Conservation (phyloP, 371 early-diverging fungal genomes). For the Syncephalastrum racemosum region DNA sequence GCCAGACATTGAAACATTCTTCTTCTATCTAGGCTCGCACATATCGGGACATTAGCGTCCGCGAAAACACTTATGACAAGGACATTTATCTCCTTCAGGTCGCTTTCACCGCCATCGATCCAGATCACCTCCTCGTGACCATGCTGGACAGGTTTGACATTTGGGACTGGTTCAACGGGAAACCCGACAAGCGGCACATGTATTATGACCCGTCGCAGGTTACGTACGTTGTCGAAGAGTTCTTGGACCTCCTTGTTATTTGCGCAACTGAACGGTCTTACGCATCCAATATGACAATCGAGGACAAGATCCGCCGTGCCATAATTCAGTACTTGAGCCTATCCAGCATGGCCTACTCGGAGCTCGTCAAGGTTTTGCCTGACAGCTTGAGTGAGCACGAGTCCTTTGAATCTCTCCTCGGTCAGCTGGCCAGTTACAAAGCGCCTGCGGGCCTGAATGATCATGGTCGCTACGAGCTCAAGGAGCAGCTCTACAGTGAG, state of each 20-base stretch:
- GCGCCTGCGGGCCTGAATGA: constrained; percentile 83
- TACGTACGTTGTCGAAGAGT: constrained; percentile 80
- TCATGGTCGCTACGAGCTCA: constrained; percentile 85
- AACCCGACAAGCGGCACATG: constrained; percentile 33
- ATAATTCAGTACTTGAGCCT: constrained; percentile 84
- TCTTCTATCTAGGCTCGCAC: constrained; percentile 60
- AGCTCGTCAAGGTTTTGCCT: constrained; percentile 79
- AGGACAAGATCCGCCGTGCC: constrained; percentile 80
- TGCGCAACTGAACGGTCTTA: constrained; percentile 81
- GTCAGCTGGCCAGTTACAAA: constrained; percentile 75
- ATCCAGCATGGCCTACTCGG: constrained; percentile 78
- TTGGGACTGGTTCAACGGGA: constrained; percentile 80
- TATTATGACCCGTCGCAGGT: constrained; percentile 69
- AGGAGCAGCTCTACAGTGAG: constrained; percentile 77
- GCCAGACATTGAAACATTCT: background rate
- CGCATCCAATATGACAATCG: constrained; percentile 61
- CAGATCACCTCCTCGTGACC: constrained; percentile 76
- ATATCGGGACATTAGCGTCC: constrained; percentile 78
- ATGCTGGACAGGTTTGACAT: constrained; percentile 90
- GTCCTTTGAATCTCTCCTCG: constrained; percentile 76
- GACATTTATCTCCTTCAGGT: constrained; percentile 88
- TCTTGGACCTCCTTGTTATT: constrained; percentile 80
- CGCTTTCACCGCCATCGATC: constrained; percentile 65
- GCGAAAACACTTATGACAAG: constrained; percentile 87
- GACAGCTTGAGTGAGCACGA: constrained; percentile 76